A percentile compares a stretch with the other conserved stretches of the same genome.
phyloP scores from a whole-genome alignment of 2,329 filamentous ascomycete species.

The Diatrype stigma region DNA sequence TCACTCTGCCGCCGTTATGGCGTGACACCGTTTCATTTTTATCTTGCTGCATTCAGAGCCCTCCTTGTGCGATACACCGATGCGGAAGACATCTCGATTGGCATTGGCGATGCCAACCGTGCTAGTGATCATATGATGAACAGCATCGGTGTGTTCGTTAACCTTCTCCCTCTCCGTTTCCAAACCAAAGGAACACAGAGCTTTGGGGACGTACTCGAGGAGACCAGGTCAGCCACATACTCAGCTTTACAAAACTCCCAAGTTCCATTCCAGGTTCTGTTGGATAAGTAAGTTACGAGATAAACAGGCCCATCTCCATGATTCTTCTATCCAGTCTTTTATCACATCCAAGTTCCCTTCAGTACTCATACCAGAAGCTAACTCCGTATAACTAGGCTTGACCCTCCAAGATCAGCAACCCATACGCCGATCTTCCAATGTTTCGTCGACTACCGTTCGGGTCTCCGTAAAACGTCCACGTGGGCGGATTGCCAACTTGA shows the following conservation, averaged over 20 bases:
- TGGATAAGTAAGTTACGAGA: no score
- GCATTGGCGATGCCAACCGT: constrained; percentile 29
- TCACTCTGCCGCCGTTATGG: not conserved
- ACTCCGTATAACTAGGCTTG: no score
- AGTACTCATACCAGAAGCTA: no score
- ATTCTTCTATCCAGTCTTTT: no score
- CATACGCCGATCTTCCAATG: constrained; percentile 43
- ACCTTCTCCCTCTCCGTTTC: constrained; percentile 33
- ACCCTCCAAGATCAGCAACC: constrained; percentile 32
- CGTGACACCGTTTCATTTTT: constrained; percentile 7
- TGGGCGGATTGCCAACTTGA: constrained; percentile 20
- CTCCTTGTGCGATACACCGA: constrained; percentile 1
- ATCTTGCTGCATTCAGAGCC: constrained; percentile 1
- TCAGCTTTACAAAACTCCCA: constrained; percentile 33
- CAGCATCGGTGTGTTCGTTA: constrained; percentile 34
- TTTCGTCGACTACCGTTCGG: constrained; percentile 42
- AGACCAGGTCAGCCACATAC: constrained; percentile 3
- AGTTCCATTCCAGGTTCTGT: constrained; percentile 42
- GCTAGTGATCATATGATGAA: constrained; percentile 17
- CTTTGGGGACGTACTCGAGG: constrained; percentile 2
- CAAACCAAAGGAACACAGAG: not conserved
- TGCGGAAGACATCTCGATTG: not conserved
- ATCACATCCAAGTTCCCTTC: no score
- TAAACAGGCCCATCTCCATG: no score
- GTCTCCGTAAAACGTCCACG: constrained; percentile 19